Conservation (phyloP, 1,284 basidiomycete species). For the Rhodotorula mucilaginosa region DNA sequence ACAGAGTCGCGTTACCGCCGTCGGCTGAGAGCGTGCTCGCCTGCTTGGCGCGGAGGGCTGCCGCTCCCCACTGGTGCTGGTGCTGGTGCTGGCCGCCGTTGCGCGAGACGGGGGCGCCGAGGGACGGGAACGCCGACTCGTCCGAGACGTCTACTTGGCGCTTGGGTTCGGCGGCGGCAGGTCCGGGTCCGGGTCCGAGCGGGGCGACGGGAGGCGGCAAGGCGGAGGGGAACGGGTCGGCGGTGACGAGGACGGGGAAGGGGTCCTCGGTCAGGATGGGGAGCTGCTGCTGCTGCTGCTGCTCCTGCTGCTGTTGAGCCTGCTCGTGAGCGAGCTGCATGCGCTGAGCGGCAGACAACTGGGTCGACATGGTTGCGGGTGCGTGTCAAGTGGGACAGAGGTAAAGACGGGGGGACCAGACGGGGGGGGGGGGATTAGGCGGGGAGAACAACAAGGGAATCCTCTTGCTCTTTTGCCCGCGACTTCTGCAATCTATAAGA, state of each 20-base stretch:
- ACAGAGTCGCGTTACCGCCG: slow-evolving; percentile 4
- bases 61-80: slow-evolving; percentile 29
- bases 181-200: neutral
- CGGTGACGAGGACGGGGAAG: slow-evolving; percentile 18
- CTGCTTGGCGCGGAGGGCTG: slow-evolving; percentile 45
- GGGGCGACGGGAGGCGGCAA: neutral
- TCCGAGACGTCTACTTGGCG: slow-evolving; percentile 29
- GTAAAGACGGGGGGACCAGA: neutral
- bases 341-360: slow-evolving; percentile 31
- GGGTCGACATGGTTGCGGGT: neutral
- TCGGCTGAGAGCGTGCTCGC: slow-evolving; percentile 13
- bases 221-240: slow-evolving; percentile 26
- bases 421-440: neutral
- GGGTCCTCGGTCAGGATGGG: slow-evolving; percentile 18
- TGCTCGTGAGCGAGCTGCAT: slow-evolving; percentile 34
- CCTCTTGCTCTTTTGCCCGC: too few relatives aligned
- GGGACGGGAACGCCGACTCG: slow-evolving; percentile 36
- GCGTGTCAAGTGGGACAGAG: neutral
- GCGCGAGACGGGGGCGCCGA: slow-evolving; percentile 19
- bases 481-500: too few relatives aligned
- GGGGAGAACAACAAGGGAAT: too few relatives aligned
- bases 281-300: neutral
- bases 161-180: neutral
- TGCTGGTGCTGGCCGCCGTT: neutral
- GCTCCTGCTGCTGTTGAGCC: neutral